A percentile compares a stretch with the other conserved stretches of the same genome.
phyloP scores from a whole-genome alignment of 305 asterid species.

The Fraxinus platypoda region DNA sequence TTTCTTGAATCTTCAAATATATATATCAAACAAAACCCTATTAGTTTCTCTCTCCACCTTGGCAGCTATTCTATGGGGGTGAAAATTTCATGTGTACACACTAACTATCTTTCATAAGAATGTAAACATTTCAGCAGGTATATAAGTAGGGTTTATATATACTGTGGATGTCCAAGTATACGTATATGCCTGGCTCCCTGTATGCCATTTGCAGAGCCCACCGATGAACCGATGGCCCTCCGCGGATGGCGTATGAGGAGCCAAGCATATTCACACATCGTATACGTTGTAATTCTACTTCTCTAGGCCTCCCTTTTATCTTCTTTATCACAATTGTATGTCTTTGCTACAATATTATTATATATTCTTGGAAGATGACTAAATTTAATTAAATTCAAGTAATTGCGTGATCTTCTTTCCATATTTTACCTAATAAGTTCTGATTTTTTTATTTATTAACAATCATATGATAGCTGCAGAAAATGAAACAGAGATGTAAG shows the following conservation, averaged over 20 bases:
- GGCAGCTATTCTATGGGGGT: constrained; percentile 5
- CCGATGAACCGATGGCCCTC: constrained; percentile 38
- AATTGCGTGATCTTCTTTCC: not conserved
- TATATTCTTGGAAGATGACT: not conserved
- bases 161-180: constrained; percentile 9
- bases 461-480: not conserved
- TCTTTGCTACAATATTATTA: not conserved
- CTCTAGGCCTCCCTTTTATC: not conserved
- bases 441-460: too few relatives aligned
- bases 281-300: not conserved
- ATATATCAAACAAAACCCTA: not conserved
- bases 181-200: constrained; percentile 98
- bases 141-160: not conserved
- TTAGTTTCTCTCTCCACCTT: not conserved
- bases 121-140: not conserved
- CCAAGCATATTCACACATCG: constrained; percentile 34
- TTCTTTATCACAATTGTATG: not conserved
- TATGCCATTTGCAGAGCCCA: constrained; percentile 89
- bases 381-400: not conserved
- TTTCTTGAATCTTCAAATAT: constrained; percentile 5
- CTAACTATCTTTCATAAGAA: not conserved
- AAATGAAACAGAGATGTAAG: not conserved
- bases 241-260: constrained; percentile 44
- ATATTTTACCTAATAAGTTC: not conserved
- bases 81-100: not conserved